phyloP scores from a whole-genome alignment of 2,329 filamentous ascomycete genomes.

The Cordyceps cicadae region DNA sequence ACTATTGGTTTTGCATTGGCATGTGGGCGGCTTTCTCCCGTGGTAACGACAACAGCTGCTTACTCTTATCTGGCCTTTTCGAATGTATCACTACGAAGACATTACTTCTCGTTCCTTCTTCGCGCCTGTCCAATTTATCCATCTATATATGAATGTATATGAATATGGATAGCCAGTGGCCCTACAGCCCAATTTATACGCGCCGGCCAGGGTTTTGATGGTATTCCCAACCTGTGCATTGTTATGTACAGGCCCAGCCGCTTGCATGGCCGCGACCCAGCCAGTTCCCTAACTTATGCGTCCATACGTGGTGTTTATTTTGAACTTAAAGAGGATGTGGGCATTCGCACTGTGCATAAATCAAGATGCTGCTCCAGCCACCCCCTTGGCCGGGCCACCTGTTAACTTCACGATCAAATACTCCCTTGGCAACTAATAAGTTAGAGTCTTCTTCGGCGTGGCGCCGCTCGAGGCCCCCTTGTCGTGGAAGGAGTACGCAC shows the following conservation, averaged over 20 bases:
- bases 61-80: neutral
- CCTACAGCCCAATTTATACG: neutral
- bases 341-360: conserved; percentile 1
- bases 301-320: neutral
- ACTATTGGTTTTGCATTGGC: neutral
- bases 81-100: neutral
- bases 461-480: neutral
- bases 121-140: neutral
- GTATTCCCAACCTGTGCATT: too few relatives aligned
- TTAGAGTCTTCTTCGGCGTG: neutral
- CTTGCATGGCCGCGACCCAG: neutral
- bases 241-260: neutral
- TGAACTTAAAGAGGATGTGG: neutral
- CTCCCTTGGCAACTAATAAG: neutral
- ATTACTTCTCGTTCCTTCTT: neutral
- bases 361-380: neutral
- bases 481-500: neutral
- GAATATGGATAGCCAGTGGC: neutral
- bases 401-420: neutral
- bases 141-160: neutral
- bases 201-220: neutral
- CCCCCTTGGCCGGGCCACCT: neutral
- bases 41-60: conserved; percentile 2
- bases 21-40: conserved; percentile 5
- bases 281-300: neutral